Base-by-base conservation (phyloP, 202 grass and related monocot genomes). In the Zoysia matrella region DNA sequence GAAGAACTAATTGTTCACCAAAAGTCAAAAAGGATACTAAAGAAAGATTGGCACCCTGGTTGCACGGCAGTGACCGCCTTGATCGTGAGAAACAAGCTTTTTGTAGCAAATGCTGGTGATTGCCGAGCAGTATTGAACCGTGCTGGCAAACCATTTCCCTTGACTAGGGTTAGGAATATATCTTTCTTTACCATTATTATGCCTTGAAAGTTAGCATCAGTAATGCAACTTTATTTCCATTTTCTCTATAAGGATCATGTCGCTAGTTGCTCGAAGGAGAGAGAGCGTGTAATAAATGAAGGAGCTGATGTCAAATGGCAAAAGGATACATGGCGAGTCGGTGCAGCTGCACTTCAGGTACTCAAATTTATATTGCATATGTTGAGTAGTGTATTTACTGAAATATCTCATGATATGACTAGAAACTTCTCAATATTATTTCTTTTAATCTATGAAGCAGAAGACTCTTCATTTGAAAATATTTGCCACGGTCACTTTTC, bases 101-200 rank as follows among this genome's bases (percentile, higher is more conserved):
- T 88, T 71, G 92, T 98, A 78, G 95, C 95, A 80, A 98, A 98
- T 90, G 95, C 92, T 88, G 95, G 95, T 72, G 95, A 98, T 79
- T 98, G 95, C 30, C 90, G 95, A 58, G 90, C 92, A 89, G 90
- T 98, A 76, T 63, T 98, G 57, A 91, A 71, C 71, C 90, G 90
- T 88, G 50, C 76, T 78, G 92, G 95, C 69, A 75, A 85, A 78
- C 95, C 92, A 76, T 87, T 93, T 95, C 86, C 74, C 8, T 69
- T 98, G 90, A 98, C 90, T 60, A 91, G 86, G 90, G 95, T 98
- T 68, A 46, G 83, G 49, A 53, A 83, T 47, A 43, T 81, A 72
- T 65, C 53, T 80, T 52, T 77, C 58, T 50, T 15, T 53, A 4
- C 10, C 42, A 60, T 22, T 69, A 36, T 52, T 52, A 40, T 1